Base-by-base conservation (phyloP, 805 yeast species). In the Wickerhamiella parazyma region DNA sequence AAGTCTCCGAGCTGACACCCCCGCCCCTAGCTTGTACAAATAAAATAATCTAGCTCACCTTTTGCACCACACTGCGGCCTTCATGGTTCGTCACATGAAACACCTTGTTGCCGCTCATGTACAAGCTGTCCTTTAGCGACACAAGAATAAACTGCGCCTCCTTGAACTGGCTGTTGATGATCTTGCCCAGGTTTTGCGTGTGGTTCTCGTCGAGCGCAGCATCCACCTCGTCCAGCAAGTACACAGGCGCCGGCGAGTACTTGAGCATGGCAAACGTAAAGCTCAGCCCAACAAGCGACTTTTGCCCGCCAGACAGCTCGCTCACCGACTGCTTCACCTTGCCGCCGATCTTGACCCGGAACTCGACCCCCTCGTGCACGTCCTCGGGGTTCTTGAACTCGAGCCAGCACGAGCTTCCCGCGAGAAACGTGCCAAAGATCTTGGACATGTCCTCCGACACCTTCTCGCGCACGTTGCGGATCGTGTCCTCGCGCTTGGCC, bases 231-330 rank as follows among this genome's bases (percentile, higher is more conserved):
- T 91, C 98, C 46, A 91, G 67, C 52, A 91, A 89, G 57, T 91
- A 91, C 94, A 91, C 83, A 6, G 98, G 98, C 1, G 99, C 98
- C 4, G 99, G 99, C 60, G 86, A 84, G 68, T 82, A 89, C 60
- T 86, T 94, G 40, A 91, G 67, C 48, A 91, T 68, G 0, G 97
- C 95, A 76, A 89, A 72, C 53, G 91, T 91, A 53, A 89, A 68
- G 3, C 97, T 83, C 45, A 91, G 66, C 0, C 98, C 98, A 50
- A 89, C 83, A 50, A 93, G 72, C 1, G 97, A 91, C 52, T 97
- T 66, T 61, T 91, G 99, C 16, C 99, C 99, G 45, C 99, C 99
- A 6, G 95, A 83, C 36, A 91, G 68, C 63, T 91, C 99, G 9
- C 86, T 93, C 48, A 91, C 70, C 55, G 94, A 81, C 53, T 87